A percentile compares a stretch with the other conserved stretches of the same genome.
phyloP scores from a whole-genome alignment of 2,329 filamentous ascomycete species.

The Lasiodiplodia sp. region DNA sequence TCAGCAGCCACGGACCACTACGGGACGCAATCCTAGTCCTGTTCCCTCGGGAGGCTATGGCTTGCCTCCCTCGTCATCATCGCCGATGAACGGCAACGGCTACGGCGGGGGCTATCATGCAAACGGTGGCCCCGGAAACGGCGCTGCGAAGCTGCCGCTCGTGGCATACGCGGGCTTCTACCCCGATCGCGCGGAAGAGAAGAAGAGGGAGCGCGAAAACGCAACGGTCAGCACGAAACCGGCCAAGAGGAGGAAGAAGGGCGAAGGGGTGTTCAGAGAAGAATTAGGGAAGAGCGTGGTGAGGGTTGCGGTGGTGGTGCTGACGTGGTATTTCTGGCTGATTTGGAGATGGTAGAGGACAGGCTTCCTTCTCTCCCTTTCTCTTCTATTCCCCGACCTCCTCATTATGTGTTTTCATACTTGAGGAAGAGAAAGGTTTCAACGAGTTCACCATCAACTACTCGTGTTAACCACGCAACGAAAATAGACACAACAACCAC shows the following conservation, averaged over 20 bases:
- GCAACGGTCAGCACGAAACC: constrained; percentile 38
- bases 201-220: constrained; percentile 40
- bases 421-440: neutral
- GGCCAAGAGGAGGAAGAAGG: constrained; percentile 42
- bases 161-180: constrained; percentile 54
- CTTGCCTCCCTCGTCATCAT: constrained; percentile 33
- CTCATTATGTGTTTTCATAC: neutral
- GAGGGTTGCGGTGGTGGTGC: constrained; percentile 68
- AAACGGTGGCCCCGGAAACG: constrained; percentile 29
- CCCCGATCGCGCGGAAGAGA: constrained; percentile 37
- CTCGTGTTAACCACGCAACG: neutral
- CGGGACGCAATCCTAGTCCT: constrained; percentile 49
- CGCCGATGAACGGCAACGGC: neutral
- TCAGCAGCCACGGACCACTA: constrained; percentile 32
- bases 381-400: neutral
- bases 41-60: constrained; percentile 38
- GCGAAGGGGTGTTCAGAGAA: constrained; percentile 56
- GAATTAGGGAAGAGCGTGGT: constrained; percentile 70
- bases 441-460: neutral
- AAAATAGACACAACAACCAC: neutral
- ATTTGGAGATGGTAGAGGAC: constrained; percentile 52
- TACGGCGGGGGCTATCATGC: constrained; percentile 27
- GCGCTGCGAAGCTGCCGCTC: constrained; percentile 38
- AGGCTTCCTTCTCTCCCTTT: neutral
- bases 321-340: constrained; percentile 72